Percentiles rank a stretch among this genome's conserved stretches.
phyloP scores from a whole-genome alignment of 1,284 basidiomycete genomes.

The Waitea zeae region DNA sequence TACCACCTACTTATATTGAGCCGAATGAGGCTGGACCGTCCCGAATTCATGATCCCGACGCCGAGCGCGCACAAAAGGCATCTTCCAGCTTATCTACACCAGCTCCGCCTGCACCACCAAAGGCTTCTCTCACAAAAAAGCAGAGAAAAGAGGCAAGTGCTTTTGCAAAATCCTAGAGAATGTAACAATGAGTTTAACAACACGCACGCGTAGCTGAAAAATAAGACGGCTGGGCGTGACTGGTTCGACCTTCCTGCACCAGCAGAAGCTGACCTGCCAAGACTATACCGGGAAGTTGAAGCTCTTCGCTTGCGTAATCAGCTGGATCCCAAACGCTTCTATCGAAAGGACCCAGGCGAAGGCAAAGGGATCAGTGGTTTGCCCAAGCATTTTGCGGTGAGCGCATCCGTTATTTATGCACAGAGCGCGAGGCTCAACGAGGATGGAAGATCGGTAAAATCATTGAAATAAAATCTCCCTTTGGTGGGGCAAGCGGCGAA shows the following conservation, averaged over 20 bases:
- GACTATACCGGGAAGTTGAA: slow-evolving; percentile 83
- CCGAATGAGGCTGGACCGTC: not conserved
- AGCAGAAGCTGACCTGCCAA: slow-evolving; percentile 61
- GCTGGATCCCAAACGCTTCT: slow-evolving; percentile 93
- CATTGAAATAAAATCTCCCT: slow-evolving; percentile 56
- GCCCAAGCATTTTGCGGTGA: slow-evolving; percentile 80
- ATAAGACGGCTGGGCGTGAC: slow-evolving; percentile 60
- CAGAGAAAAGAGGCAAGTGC: not conserved
- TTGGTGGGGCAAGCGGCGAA: slow-evolving; percentile 55
- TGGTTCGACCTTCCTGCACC: slow-evolving; percentile 93
- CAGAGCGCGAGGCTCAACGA: no score
- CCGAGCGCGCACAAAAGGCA: not conserved
- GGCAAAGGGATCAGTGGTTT: slow-evolving; percentile 74
- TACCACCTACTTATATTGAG: not conserved
- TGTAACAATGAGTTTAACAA: not conserved
- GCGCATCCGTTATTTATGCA: slow-evolving; percentile 14
- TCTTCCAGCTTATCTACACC: not conserved
- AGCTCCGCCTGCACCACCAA: not conserved
- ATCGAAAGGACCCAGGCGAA: slow-evolving; percentile 70
- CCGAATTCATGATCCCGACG: not conserved
- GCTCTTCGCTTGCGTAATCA: slow-evolving; percentile 83
- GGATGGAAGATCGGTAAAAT: slow-evolving; percentile 70
- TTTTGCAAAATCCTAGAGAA: not conserved
- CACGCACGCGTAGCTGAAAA: slow-evolving; percentile 36
- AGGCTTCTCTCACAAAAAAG: not conserved